Evolutionary conservation across 306 rosid species (phyloP).

Genomic region (Casuarina glauca): DNA sequence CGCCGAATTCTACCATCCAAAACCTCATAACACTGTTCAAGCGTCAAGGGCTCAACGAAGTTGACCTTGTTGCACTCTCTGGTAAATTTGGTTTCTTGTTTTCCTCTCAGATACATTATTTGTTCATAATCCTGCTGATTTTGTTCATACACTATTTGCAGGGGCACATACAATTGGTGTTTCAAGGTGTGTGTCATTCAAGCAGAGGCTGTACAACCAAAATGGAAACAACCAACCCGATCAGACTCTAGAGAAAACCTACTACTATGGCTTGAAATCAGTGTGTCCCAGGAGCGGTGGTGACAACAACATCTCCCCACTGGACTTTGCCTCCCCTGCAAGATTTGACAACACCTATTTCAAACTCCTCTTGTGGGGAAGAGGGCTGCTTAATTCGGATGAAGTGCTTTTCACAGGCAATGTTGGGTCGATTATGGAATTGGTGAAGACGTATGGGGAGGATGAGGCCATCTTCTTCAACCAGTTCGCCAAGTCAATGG

Average conservation of each 20-base stretch:
- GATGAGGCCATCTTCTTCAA: constrained; percentile 63
- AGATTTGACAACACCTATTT: constrained; percentile 70
- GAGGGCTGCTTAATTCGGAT: constrained; percentile 75
- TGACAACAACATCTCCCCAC: constrained; percentile 60
- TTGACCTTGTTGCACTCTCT: constrained; percentile 80
- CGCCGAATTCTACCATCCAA: constrained; percentile 67
- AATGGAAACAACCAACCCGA: constrained; percentile 79
- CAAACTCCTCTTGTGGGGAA: constrained; percentile 63
- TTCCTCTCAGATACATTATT: too few species aligned
- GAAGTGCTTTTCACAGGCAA: constrained; percentile 70
- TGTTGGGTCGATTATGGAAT: constrained; percentile 32
- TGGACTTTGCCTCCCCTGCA: constrained; percentile 77
- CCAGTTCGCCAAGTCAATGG: constrained; percentile 78
- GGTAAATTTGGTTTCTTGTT: constrained; percentile 28
- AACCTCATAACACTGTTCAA: constrained; percentile 53
- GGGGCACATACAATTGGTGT: constrained; percentile 87
- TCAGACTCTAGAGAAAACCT: constrained; percentile 51
- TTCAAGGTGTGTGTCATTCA: constrained; percentile 75
- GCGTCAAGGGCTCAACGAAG: constrained; percentile 83
- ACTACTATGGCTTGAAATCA: constrained; percentile 63
- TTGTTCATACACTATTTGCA: constrained; percentile 15
- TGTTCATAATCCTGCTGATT: too few species aligned
- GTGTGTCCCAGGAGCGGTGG: constrained; percentile 73
- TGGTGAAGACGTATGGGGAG: constrained; percentile 59
- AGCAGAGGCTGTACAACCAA: constrained; percentile 85